Evolutionary conservation across 352 stramenopile species (phyloP).

Genomic region (Thraustochytrium sp.): DNA sequence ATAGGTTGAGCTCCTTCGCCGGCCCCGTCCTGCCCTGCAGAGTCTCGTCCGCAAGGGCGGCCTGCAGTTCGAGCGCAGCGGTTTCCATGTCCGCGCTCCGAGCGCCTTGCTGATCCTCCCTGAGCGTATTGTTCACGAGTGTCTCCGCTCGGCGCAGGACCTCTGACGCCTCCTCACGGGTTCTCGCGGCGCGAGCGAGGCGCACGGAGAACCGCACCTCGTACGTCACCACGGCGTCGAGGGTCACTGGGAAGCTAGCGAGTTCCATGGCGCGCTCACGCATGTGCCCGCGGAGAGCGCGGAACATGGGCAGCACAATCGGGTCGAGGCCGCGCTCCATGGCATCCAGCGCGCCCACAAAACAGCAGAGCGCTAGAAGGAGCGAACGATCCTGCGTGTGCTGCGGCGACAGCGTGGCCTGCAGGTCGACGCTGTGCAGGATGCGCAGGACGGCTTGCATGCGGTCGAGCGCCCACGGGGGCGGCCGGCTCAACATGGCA

Average conservation of each 20-base stretch:
- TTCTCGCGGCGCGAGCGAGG: neutral
- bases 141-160: neutral
- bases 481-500: neutral
- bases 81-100: neutral
- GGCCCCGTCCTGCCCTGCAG: neutral
- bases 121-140: neutral
- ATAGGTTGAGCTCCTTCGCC: too few relatives aligned
- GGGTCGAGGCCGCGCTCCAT: neutral
- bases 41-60: neutral
- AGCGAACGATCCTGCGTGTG: neutral
- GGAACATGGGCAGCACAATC: neutral
- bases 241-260: neutral
- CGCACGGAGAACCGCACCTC: neutral
- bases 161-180: neutral
- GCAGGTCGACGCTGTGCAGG: neutral
- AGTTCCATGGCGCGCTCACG: neutral
- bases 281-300: neutral
- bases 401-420: neutral
- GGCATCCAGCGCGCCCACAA: neutral
- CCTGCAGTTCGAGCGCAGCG: too few relatives aligned
- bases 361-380: neutral
- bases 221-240: neutral
- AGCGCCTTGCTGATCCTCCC: neutral
- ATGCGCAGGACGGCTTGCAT: neutral
- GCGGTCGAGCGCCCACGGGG: neutral